Base-by-base conservation (phyloP, 1,139 yeast species). In the Zygosaccharomyces pseudobailii region DNA sequence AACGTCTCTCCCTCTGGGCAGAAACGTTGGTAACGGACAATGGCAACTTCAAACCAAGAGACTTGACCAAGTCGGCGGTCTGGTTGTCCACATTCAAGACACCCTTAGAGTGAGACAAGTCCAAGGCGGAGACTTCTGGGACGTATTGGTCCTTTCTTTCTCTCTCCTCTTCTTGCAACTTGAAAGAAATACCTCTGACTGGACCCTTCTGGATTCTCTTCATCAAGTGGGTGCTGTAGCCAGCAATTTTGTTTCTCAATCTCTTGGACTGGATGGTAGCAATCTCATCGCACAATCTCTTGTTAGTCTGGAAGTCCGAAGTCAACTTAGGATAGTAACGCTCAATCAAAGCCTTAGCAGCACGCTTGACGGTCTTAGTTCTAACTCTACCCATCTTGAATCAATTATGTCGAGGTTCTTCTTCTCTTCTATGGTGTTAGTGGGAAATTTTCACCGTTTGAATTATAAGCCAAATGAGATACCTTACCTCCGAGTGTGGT, bases 181-280 rank as follows among this genome's bases (percentile, higher is more conserved):
- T 94, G 96, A 92, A 92, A 70, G 98, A 92, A 69, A 92, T 94
- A 82, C 99, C 99, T 85, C 97, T 90, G 69, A 92, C 99, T 82
- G 99, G 98, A 73, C 99, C 99, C 84, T 92, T 92, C 80, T 94
- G 98, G 73, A 92, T 92, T 83, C 99, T 90, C 85, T 88, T 90
- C 98, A 92, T 94, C 79, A 92, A 85, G 79, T 92, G 99, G 72
- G 98, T 92, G 79, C 98, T 92, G 96, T 90, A 92, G 75, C 99
- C 99, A 75, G 99, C 98, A 73, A 92, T 94, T 89, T 92, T 92
- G 94, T 94, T 94, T 84, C 98, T 92, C 76, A 94, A 87, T 81
- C 98, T 90, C 87, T 94, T 94, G 71, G 98, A 88, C 78, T 94
- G 97, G 74, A 94, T 94, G 76, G 87, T 90, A 69, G 99, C 98